Percentiles rank a stretch among this genome's conserved stretches.
These are phyloP conservation scores for Phytophthora rubi DNA, from an alignment of 352 stramenopile genomes.

Conservation along the genomic window DNA sequence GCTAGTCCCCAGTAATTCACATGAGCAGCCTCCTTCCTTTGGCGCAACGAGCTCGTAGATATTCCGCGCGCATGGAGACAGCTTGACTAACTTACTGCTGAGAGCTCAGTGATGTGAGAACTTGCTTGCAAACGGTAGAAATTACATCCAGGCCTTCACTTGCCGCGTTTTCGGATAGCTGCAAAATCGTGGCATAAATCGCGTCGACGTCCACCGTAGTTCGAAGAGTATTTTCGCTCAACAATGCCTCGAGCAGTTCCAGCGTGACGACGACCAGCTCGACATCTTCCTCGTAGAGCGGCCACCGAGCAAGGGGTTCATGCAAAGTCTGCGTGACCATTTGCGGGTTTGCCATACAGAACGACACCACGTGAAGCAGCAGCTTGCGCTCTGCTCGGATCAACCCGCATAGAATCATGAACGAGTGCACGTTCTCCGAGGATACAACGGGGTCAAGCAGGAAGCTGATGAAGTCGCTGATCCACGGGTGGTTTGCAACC, in stretches of 20 bases:
- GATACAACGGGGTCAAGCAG: conserved; percentile 53
- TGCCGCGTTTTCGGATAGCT: conserved; percentile 52
- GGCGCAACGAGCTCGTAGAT: conserved; percentile 4
- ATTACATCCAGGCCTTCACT: conserved; percentile 55
- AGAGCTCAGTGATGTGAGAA: conserved; percentile 37
- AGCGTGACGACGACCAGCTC: conserved; percentile 62
- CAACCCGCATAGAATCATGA: conserved; percentile 52
- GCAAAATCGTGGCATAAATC: conserved; percentile 56
- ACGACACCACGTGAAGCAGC: conserved; percentile 44
- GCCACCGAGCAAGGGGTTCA: conserved; percentile 57
- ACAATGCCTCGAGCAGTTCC: conserved; percentile 47
- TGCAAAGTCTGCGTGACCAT: conserved; percentile 51
- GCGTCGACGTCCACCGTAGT: conserved; percentile 45
- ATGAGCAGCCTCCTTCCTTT: conserved; percentile 15
- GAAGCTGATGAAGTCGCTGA: conserved; percentile 48
- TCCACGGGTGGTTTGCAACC: conserved; percentile 52
- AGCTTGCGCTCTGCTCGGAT: conserved; percentile 41
- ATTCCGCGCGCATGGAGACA: conserved; percentile 2
- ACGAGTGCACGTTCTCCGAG: conserved; percentile 56
- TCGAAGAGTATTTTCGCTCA: conserved; percentile 43
- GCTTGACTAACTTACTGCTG: conserved; percentile 21
- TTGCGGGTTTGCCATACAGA: conserved; percentile 46
- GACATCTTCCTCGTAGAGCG: conserved; percentile 70
- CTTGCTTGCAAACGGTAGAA: conserved; percentile 41
- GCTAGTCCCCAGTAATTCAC: conserved; percentile 32